Percentiles rank a stretch among this genome's conserved stretches.
Evolutionary conservation across 371 early-diverging fungal genomes (phyloP).

Genomic region (Rhizomucor pusillus): DNA sequence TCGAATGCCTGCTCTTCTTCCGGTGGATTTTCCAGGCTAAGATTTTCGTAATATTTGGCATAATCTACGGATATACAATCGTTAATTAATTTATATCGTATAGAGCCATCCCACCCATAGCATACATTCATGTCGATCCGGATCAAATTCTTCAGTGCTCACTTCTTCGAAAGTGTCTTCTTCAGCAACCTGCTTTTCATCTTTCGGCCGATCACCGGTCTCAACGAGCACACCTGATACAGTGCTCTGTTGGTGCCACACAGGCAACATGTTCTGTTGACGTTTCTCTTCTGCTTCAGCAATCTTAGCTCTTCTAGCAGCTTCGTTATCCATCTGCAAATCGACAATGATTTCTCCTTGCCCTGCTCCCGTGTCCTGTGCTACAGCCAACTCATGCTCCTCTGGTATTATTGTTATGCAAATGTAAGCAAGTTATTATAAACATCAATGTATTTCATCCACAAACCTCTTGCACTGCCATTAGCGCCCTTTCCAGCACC

Average conservation of each 20-base stretch:
- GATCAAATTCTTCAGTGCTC: slow-evolving; percentile 34
- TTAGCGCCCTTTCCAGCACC: slow-evolving; percentile 17
- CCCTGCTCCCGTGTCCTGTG: slow-evolving; percentile 72
- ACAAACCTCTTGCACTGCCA: slow-evolving; percentile 23
- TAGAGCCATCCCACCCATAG: neutral
- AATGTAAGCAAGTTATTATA: neutral
- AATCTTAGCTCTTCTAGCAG: slow-evolving; percentile 64
- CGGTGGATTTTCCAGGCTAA: slow-evolving; percentile 23
- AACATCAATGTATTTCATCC: neutral
- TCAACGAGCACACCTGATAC: slow-evolving; percentile 53
- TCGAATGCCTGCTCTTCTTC: slow-evolving; percentile 7
- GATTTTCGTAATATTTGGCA: slow-evolving; percentile 41
- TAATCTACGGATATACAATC: slow-evolving; percentile 24
- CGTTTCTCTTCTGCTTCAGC: slow-evolving; percentile 72
- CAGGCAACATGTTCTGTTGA: slow-evolving; percentile 78
- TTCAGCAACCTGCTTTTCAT: slow-evolving; percentile 37
- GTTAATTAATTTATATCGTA: neutral
- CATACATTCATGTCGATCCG: slow-evolving; percentile 53
- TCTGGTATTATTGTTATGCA: slow-evolving; percentile 11
- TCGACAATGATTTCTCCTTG: slow-evolving; percentile 77
- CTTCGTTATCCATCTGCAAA: slow-evolving; percentile 75
- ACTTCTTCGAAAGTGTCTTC: slow-evolving; percentile 42
- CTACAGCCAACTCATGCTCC: slow-evolving; percentile 62
- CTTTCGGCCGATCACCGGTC: slow-evolving; percentile 28
- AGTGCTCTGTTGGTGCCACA: slow-evolving; percentile 76